Conservation (phyloP, 83 land plant genomes). For the Picea mariana region DNA sequence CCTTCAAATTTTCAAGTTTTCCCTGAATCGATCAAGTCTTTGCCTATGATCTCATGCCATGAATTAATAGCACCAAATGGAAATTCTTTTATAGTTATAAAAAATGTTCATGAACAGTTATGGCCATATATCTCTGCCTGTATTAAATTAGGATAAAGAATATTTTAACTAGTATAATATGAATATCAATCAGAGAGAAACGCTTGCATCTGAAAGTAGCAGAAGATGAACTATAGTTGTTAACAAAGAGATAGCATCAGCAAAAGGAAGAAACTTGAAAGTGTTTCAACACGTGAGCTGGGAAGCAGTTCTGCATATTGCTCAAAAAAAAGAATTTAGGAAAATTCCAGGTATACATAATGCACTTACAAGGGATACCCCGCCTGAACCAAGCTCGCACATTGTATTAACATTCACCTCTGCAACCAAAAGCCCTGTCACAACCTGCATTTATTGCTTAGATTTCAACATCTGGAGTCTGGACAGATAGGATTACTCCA, state of each 20-base stretch:
- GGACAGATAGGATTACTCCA: background rate
- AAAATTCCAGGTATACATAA: background rate
- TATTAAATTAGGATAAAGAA: background rate
- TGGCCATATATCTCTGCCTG: background rate
- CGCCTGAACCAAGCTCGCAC: conserved; percentile 98
- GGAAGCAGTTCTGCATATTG: background rate
- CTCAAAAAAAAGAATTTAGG: background rate
- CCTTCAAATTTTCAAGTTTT: background rate
- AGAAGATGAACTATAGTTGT: background rate
- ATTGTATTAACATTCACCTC: conserved; percentile 97
- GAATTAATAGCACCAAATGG: background rate
- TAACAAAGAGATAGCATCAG: background rate
- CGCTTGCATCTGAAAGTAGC: background rate
- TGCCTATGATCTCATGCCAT: background rate
- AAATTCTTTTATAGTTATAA: background rate
- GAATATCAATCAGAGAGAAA: background rate
- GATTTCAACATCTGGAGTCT: background rate
- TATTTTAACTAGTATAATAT: background rate
- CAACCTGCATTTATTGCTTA: conserved; percentile 58
- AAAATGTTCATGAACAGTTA: background rate
- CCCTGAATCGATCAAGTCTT: background rate
- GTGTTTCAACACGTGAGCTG: background rate
- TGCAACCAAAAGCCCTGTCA: conserved; percentile 89
- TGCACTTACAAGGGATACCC: conserved; percentile 83
- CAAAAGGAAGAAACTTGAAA: background rate